phyloP scores from a whole-genome alignment of 2,329 filamentous ascomycete species.

The Diaporthe batatas region DNA sequence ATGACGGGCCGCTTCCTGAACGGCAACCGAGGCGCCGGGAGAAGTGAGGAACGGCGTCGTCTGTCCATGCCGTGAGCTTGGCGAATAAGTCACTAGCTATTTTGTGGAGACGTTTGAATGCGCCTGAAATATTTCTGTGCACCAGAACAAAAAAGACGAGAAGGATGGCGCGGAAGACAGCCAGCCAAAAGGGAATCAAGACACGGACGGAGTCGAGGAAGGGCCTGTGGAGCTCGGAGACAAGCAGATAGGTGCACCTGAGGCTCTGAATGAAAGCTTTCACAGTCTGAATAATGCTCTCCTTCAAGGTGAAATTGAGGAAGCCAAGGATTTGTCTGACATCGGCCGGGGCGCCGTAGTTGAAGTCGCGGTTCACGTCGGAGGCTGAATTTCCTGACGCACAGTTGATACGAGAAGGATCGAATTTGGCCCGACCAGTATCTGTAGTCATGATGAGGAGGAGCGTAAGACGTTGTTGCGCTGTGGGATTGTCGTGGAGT shows the following conservation, averaged over 20 bases:
- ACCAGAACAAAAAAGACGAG: conserved; percentile 26
- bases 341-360: not conserved
- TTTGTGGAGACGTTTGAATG: not conserved
- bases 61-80: conserved; percentile 31
- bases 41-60: conserved; percentile 36
- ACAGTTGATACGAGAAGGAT: not conserved
- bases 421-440: not conserved
- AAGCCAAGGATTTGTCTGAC: conserved; percentile 45
- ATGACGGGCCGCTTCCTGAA: conserved; percentile 39
- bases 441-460: conserved; percentile 37
- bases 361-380: not conserved
- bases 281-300: conserved; percentile 38
- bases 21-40: conserved; percentile 38
- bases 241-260: conserved; percentile 39
- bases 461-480: not conserved
- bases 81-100: not conserved
- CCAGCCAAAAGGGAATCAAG: conserved; percentile 35
- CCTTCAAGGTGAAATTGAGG: conserved; percentile 44
- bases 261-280: conserved; percentile 16
- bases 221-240: conserved; percentile 36
- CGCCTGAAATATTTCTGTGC: conserved; percentile 5
- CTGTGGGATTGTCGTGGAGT: not conserved
- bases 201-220: conserved; percentile 32
- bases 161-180: conserved; percentile 31
- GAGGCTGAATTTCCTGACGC: not conserved